phyloP scores from a whole-genome alignment of 1,284 basidiomycete genomes.

The Sanghuangporus weigelae region DNA sequence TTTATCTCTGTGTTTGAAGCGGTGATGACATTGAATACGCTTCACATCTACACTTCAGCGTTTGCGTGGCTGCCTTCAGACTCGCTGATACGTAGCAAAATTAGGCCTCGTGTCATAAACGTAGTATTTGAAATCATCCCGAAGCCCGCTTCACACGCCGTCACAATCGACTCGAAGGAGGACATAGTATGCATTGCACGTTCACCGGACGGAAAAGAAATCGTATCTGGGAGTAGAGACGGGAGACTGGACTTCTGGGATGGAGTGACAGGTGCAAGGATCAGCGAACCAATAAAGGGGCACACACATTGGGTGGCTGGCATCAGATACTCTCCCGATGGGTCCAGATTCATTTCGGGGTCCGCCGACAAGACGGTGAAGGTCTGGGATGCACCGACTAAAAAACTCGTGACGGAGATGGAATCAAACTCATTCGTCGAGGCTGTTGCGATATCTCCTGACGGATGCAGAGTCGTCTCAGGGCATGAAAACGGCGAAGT shows the following conservation, averaged over 20 bases:
- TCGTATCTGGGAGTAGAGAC: slow-evolving; percentile 13
- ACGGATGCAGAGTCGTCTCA: slow-evolving; percentile 81
- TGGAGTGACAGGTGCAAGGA: background rate
- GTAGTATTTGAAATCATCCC: background rate
- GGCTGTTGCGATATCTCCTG: slow-evolving; percentile 60
- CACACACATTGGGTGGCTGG: background rate
- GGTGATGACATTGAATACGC: background rate
- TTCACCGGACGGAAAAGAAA: slow-evolving; percentile 4
- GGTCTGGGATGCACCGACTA: slow-evolving; percentile 9
- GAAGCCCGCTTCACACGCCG: too few species aligned
- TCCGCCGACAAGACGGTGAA: background rate
- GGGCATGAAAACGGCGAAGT: slow-evolving; percentile 96
- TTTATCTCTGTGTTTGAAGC: background rate
- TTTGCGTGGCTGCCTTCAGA: background rate
- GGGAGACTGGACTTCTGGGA: slow-evolving; percentile 6
- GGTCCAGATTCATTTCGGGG: slow-evolving; percentile 8
- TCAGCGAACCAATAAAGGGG: background rate
- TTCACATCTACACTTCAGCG: slow-evolving; percentile 1
- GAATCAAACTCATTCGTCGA: background rate
- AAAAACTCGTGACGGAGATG: background rate
- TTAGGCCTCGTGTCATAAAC: background rate
- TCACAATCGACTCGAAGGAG: background rate
- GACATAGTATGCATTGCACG: background rate
- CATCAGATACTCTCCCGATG: slow-evolving; percentile 12
- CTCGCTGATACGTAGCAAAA: background rate